Evolutionary conservation across 345 rosid species (phyloP), one percentile per base, ranked within the genome.

Genomic region (Citrus reticulata): DNA sequence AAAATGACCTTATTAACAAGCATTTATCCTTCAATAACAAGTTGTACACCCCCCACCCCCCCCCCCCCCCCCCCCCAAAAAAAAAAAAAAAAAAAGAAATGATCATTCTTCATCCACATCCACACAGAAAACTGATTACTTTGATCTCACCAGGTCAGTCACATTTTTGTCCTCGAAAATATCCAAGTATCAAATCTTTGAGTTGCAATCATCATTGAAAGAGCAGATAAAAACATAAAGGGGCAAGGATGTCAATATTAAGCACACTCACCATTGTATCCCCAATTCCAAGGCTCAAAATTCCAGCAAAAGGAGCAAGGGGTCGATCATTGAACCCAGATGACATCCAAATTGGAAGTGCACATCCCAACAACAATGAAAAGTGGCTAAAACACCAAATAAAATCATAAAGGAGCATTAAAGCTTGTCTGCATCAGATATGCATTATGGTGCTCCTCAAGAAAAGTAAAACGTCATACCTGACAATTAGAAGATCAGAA

Each of bases 311-410:
- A 59, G 98, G 95, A 54, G 94, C 89, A 80, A 94, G 94, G 27
- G 99, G 97, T 64, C 98, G 89, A 87, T 96, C 99, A 67, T 90
- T 96, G 89, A 90, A 91, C 66, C 93, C 97, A 34, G 91, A 91
- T 75, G 98, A 96, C 95, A 96, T 89, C 99, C 99, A 96, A 54
- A 94, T 94, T 54, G 99, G 99, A 84, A 96, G 93, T 25, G 98
- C 94, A 80, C 98, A 96, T 68, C 99, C 99, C 91, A 96, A 68
- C 78, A 96, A 84, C 25, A 96, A 92, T 14, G 99, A 96, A 84
- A 96, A 96, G 83, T 96, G 98, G 87, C 98, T 94, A 70, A 84
- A 9, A 78, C 68, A 68, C 17, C 34, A 39, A 22, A 73, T 55
- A 74, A 14, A n/a, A 79, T 76, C 10, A 60, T 19, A 62, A 75